Base-by-base conservation (phyloP, 2,329 filamentous ascomycete species). In the Lecanicillium sp. region DNA sequence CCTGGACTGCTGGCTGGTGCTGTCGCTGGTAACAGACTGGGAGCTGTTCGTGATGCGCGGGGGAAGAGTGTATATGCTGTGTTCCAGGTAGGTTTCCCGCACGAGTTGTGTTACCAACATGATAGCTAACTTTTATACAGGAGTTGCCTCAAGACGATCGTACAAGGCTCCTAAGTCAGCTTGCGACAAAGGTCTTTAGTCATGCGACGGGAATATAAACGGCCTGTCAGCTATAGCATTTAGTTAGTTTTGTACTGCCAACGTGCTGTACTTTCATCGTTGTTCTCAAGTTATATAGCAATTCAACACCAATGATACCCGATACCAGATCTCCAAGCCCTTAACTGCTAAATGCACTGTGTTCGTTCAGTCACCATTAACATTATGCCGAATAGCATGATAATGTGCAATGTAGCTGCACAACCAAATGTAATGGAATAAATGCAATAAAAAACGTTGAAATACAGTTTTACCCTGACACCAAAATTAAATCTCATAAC, bases 31-130 rank as follows among this genome's bases (percentile, higher is more conserved):
- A 96, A 95, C 63, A 67, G 89, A 37, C 64, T 96, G n/a, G 92
- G 92, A 1, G 85, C 86, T 6, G 77, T 98, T 15, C 72, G 92
- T 41, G 92, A 98, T 63, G 79, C 84, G 22, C 88, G 80, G 63
- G 89, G 89, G 16, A 96, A 95, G 79, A 94, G 86, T 55, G 92
- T 98, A 5, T 96, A 94, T 61, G 71, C 80, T 19, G 92, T 95
- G 13, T 96, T 90, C 58, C 79, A 75, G 64, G 70, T 69, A 51
- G 61, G 60, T 54, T n/a, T 33, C 11, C 22, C 37, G 11, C 3
- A 9, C n/a, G n/a, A 37, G 5, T 32, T 13, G 9, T 25, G 14
- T 18, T 30, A 19, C 5, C 28, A 36, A 18, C 11, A 11, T 16
- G 31, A 16, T 27, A 19, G 30, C 41, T 45, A 32, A 42, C 41